Conservation (phyloP, 2,329 filamentous ascomycete species). For the Davidsoniella australis region DNA sequence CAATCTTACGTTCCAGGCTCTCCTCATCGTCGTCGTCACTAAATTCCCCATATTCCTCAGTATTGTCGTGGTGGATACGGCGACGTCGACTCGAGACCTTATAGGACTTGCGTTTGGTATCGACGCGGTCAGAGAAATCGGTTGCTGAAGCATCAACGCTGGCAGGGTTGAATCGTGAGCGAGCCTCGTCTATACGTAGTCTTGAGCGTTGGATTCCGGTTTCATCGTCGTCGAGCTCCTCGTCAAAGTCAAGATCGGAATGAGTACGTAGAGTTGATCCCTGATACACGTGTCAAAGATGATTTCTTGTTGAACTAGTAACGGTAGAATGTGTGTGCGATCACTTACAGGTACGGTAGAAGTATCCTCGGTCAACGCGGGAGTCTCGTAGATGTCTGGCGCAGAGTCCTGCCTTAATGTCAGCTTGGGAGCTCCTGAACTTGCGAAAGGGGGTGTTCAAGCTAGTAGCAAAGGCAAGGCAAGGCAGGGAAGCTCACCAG, state of each 20-base stretch:
- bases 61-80: constrained; percentile 45
- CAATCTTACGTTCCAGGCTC: constrained; percentile 59
- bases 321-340: neutral
- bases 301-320: neutral
- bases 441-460: constrained; percentile 1
- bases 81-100: constrained; percentile 52
- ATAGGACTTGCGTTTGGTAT: constrained; percentile 69
- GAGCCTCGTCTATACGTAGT: constrained; percentile 62
- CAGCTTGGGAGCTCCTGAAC: constrained; percentile 14
- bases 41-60: constrained; percentile 52
- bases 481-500: constrained; percentile 34
- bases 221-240: constrained; percentile 43
- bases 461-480: constrained; percentile 12
- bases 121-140: constrained; percentile 81
- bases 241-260: constrained; percentile 45
- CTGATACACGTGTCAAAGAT: constrained; percentile 19
- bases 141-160: constrained; percentile 60
- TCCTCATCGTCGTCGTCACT: constrained; percentile 58
- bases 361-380: constrained; percentile 76
- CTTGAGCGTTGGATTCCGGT: constrained; percentile 59
- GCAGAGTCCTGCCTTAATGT: constrained; percentile 54
- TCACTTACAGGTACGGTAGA: constrained; percentile 61
- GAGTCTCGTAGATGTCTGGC: constrained; percentile 92
- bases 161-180: constrained; percentile 59
- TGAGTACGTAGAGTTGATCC: constrained; percentile 37